phyloP scores from a whole-genome alignment of 2,329 filamentous ascomycete species.

The Trichoderma sp. region DNA sequence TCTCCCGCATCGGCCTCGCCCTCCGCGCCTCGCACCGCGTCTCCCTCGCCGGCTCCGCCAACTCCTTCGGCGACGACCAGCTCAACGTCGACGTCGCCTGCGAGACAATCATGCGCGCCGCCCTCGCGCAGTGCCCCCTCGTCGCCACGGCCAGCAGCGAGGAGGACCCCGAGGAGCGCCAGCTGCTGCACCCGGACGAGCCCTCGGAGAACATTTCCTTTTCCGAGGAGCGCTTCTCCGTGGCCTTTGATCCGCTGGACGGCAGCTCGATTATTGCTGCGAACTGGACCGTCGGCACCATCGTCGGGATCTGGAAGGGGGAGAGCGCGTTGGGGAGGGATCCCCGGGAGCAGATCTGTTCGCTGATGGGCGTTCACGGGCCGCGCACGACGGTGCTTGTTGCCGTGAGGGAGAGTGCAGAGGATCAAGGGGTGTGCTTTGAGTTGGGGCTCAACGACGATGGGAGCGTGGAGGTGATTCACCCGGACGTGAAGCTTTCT shows the following conservation, averaged over 20 bases:
- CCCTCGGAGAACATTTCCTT: slow-evolving; percentile 18
- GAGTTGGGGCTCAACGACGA: slow-evolving; percentile 51
- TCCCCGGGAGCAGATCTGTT: slow-evolving; percentile 50
- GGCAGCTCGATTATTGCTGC: slow-evolving; percentile 62
- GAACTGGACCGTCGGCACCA: slow-evolving; percentile 62
- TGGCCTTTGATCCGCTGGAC: slow-evolving; percentile 66
- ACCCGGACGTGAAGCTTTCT: slow-evolving; percentile 45
- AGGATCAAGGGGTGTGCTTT: slow-evolving; percentile 46
- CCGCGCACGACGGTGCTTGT: slow-evolving; percentile 59
- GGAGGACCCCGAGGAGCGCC: slow-evolving; percentile 59
- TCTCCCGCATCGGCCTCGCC: slow-evolving; percentile 49
- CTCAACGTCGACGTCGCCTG: slow-evolving; percentile 60
- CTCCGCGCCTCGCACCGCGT: slow-evolving; percentile 52
- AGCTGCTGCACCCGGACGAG: slow-evolving; percentile 30
- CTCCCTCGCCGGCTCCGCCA: slow-evolving; percentile 52
- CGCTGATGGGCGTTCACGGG: slow-evolving; percentile 57
- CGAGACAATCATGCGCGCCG: slow-evolving; percentile 51
- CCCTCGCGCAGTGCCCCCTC: slow-evolving; percentile 48
- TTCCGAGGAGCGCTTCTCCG: slow-evolving; percentile 47
- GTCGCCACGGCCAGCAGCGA: slow-evolving; percentile 60
- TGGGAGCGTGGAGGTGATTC: slow-evolving; percentile 44
- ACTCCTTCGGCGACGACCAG: slow-evolving; percentile 62
- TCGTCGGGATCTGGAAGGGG: slow-evolving; percentile 62
- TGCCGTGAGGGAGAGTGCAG: slow-evolving; percentile 52
- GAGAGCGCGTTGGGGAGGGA: slow-evolving; percentile 46